These are phyloP conservation scores for Trebouxia sp. DNA, from an alignment of 139 green algal species.

Conservation along the genomic window DNA sequence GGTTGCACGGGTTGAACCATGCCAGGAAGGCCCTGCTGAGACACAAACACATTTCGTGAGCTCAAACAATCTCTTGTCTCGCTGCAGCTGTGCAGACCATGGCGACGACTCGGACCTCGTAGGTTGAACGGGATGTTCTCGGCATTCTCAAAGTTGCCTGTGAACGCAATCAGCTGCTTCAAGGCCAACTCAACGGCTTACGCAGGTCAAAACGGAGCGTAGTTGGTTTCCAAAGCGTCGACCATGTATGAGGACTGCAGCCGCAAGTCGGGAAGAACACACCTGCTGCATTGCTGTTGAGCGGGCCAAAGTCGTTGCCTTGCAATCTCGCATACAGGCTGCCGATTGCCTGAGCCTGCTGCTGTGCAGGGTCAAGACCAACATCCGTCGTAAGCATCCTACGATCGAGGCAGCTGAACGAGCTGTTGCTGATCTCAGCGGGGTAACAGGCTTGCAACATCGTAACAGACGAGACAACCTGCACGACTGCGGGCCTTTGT, in stretches of 20 bases:
- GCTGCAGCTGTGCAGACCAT: not conserved
- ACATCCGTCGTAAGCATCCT: constrained; percentile 1
- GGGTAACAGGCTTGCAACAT: constrained; percentile 22
- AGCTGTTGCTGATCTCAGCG: not conserved
- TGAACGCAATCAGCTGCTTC: not conserved
- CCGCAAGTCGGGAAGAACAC: not conserved
- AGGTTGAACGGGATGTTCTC: not conserved
- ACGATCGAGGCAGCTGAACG: constrained; percentile 1
- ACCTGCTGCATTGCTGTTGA: not conserved
- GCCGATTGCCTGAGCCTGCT: not conserved
- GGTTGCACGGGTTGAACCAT: not conserved
- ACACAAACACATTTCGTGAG: not conserved
- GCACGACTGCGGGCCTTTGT: not conserved
- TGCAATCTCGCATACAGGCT: not conserved
- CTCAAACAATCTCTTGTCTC: not conserved
- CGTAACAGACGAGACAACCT: not conserved
- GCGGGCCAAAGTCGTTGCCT: too few relatives aligned
- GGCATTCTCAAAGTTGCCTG: not conserved
- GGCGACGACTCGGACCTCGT: not conserved
- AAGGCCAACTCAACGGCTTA: not conserved
- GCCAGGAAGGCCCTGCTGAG: not conserved
- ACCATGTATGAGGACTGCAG: not conserved
- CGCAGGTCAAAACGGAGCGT: not conserved
- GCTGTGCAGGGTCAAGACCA: constrained; percentile 1
- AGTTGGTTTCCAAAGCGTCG: constrained; percentile 19